Evolutionary conservation across 768 basidiomycete species (phyloP).

Genomic region (Amyloporia xantha): DNA sequence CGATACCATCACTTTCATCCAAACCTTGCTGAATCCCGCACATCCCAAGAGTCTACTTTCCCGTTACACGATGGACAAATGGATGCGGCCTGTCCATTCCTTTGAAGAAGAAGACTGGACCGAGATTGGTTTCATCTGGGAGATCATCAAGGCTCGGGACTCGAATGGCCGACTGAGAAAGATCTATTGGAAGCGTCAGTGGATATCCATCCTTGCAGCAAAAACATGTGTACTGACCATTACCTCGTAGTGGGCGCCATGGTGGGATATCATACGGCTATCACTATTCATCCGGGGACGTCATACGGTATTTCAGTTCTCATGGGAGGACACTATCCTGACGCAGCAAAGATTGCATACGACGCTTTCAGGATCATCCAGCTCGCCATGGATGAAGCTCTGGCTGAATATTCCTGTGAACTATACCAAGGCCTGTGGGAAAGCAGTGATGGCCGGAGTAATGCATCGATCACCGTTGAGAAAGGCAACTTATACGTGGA

Average conservation of each 20-base stretch:
- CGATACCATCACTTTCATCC: slow-evolving; percentile 39
- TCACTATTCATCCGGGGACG: slow-evolving; percentile 22
- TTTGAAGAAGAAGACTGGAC: slow-evolving; percentile 26
- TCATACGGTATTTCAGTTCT: slow-evolving; percentile 26
- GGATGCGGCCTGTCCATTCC: slow-evolving; percentile 24
- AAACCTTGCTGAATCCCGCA: slow-evolving; percentile 37
- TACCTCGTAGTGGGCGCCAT: slow-evolving; percentile 25
- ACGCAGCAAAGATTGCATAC: slow-evolving; percentile 19
- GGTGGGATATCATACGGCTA: slow-evolving; percentile 18
- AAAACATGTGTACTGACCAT: no score
- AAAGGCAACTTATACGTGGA: slow-evolving; percentile 21
- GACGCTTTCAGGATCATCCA: slow-evolving; percentile 22
- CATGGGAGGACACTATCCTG: slow-evolving; percentile 16
- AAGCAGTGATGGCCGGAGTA: slow-evolving; percentile 4
- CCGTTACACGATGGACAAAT: slow-evolving; percentile 20
- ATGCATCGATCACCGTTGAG: slow-evolving; percentile 11
- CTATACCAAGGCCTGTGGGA: slow-evolving; percentile 22
- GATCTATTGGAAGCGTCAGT: slow-evolving; percentile 26
- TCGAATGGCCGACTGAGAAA: slow-evolving; percentile 16
- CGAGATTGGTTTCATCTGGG: slow-evolving; percentile 17
- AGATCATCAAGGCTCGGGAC: slow-evolving; percentile 19
- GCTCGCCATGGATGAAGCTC: slow-evolving; percentile 20
- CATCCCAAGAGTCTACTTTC: slow-evolving; percentile 19
- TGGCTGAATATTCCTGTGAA: slow-evolving; percentile 6
- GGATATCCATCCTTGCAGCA: background rate